These are phyloP conservation scores for Prorocentrum cordatum DNA, from an alignment of 169 alveolate species.

Conservation along the genomic window DNA sequence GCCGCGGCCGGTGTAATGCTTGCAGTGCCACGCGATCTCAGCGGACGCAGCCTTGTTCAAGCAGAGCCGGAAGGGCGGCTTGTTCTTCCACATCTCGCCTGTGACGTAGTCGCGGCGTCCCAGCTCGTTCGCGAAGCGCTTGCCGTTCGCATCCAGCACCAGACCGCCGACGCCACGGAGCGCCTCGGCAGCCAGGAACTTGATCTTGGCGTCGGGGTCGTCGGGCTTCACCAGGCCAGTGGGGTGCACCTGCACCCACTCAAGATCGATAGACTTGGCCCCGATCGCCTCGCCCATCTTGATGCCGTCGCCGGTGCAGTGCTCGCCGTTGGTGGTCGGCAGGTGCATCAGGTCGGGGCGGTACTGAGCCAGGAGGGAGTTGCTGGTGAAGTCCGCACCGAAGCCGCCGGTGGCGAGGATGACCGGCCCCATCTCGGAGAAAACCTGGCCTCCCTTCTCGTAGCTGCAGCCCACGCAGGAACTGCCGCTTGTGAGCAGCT, in stretches of 20 bases:
- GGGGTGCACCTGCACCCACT: slow-evolving; percentile 75
- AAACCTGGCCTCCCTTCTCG: slow-evolving; percentile 66
- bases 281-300: slow-evolving; percentile 75
- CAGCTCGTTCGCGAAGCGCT: slow-evolving; percentile 75
- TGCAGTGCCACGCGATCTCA: slow-evolving; percentile 72
- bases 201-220: slow-evolving; percentile 64
- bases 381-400: slow-evolving; percentile 73
- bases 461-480: slow-evolving; percentile 49
- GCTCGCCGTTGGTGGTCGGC: slow-evolving; percentile 69
- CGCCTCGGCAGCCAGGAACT: slow-evolving; percentile 73
- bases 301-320: slow-evolving; percentile 36
- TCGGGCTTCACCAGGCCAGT: slow-evolving; percentile 72
- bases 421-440: slow-evolving; percentile 72
- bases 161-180: slow-evolving; percentile 74
- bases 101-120: slow-evolving; percentile 73
- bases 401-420: slow-evolving; percentile 75
- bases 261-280: slow-evolving; percentile 73
- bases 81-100: slow-evolving; percentile 70
- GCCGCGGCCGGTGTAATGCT: slow-evolving; percentile 50
- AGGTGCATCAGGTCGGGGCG: slow-evolving; percentile 64
- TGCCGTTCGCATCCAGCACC: slow-evolving; percentile 68
- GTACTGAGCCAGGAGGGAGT: slow-evolving; percentile 71
- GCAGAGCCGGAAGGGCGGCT: slow-evolving; percentile 53
- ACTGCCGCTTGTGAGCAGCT: slow-evolving; percentile 25
- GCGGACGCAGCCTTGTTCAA: slow-evolving; percentile 70